Conservation (phyloP, 495 filamentous ascomycete genomes). For the Clavariopsis aquatica region DNA sequence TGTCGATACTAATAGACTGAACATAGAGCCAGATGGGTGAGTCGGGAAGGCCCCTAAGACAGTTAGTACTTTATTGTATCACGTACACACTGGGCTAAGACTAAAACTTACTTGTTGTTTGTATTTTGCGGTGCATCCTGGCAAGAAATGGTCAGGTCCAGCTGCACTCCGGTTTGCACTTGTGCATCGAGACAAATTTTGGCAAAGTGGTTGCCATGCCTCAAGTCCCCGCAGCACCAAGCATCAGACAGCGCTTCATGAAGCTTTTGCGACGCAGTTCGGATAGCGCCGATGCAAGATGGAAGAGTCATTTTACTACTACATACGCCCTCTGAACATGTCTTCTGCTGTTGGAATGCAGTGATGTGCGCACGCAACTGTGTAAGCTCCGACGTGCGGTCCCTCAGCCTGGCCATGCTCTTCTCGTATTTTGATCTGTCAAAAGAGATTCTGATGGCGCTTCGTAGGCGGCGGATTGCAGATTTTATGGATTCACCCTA, state of each 20-base stretch:
- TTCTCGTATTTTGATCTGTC: slow-evolving; percentile 22
- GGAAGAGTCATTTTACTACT: background rate
- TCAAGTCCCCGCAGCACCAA: slow-evolving; percentile 38
- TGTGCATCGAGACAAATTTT: slow-evolving; percentile 43
- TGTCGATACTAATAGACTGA: slow-evolving; percentile 22
- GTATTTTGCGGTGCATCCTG: background rate
- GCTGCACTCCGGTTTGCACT: slow-evolving; percentile 13
- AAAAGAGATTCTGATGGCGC: slow-evolving; percentile 11
- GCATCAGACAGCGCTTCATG: slow-evolving; percentile 44
- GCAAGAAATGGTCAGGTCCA: slow-evolving; percentile 33
- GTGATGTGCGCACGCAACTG: slow-evolving; percentile 21
- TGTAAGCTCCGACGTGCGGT: slow-evolving; percentile 14
- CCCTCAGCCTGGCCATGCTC: slow-evolving; percentile 8
- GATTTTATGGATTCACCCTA: slow-evolving; percentile 22
- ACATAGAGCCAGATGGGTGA: slow-evolving; percentile 36
- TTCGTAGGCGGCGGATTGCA: slow-evolving; percentile 15
- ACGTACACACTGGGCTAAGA: background rate
- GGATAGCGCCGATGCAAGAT: slow-evolving; percentile 33
- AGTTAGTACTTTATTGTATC: background rate
- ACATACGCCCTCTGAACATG: slow-evolving; percentile 4
- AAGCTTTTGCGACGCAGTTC: slow-evolving; percentile 42
- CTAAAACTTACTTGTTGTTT: slow-evolving; percentile 1
- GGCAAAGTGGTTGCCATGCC: slow-evolving; percentile 43
- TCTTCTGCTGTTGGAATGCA: slow-evolving; percentile 9
- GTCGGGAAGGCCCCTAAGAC: background rate